These are phyloP conservation scores for Lentinula boryana DNA, from an alignment of 768 basidiomycete species.

Conservation along the genomic window DNA sequence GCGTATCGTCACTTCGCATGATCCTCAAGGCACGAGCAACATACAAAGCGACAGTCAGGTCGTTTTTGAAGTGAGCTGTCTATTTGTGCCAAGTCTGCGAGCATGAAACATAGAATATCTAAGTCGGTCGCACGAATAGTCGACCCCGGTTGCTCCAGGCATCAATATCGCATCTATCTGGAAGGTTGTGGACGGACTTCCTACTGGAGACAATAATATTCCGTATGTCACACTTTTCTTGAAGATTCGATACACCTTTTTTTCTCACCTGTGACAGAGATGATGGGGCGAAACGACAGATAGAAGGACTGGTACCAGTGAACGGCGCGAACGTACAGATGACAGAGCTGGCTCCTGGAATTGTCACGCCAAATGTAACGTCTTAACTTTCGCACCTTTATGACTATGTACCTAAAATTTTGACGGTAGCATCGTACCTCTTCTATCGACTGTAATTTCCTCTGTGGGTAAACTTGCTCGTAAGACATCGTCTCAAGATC, in stretches of 20 bases:
- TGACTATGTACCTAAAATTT: background rate
- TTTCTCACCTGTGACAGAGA: slow-evolving; percentile 26
- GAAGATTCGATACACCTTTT: background rate
- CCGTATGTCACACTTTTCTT: slow-evolving; percentile 18
- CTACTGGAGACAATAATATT: slow-evolving; percentile 50
- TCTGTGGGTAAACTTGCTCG: slow-evolving; percentile 29
- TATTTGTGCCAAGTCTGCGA: background rate
- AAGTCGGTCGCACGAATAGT: background rate
- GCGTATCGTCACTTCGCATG: slow-evolving; percentile 48
- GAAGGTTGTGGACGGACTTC: slow-evolving; percentile 41
- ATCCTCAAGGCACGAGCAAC: slow-evolving; percentile 31
- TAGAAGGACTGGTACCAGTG: slow-evolving; percentile 37
- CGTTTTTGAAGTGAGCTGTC: slow-evolving; percentile 15
- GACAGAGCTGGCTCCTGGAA: slow-evolving; percentile 52
- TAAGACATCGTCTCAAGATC: background rate
- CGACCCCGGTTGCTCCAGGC: slow-evolving; percentile 20
- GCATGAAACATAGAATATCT: no score
- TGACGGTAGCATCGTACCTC: slow-evolving; percentile 39
- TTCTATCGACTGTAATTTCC: slow-evolving; percentile 57
- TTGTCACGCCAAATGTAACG: slow-evolving; percentile 39
- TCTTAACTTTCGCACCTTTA: background rate
- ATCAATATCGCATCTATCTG: slow-evolving; percentile 35
- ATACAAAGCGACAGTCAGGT: slow-evolving; percentile 30
- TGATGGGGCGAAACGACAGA: slow-evolving; percentile 41
- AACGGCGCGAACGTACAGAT: slow-evolving; percentile 42